Conservation (phyloP, 345 rosid species). For the Lagerstroemia speciosa region DNA sequence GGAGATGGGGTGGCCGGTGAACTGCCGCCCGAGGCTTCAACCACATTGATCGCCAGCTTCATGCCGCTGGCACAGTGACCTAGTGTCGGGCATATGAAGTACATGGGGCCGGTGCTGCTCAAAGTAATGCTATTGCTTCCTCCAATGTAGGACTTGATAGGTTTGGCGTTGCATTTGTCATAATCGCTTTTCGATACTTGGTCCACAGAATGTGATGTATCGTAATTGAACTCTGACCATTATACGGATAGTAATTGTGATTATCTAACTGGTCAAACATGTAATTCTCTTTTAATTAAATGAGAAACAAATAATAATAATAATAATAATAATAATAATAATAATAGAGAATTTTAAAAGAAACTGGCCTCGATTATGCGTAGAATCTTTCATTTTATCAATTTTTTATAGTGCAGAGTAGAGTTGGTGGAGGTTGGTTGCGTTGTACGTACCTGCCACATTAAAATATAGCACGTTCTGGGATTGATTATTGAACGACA, state of each 20-base stretch:
- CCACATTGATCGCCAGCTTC: conserved; percentile 37
- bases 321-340: not conserved
- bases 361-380: too few species aligned
- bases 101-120: conserved; percentile 17
- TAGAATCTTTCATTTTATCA: too few species aligned
- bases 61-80: conserved; percentile 46
- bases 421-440: too few species aligned
- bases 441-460: too few species aligned
- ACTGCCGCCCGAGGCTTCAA: conserved; percentile 18
- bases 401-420: too few species aligned
- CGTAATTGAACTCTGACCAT: conserved; percentile 33
- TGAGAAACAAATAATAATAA: too few species aligned
- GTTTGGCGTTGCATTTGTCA: conserved; percentile 23
- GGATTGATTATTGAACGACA: too few species aligned
- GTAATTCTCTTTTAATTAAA: not conserved
- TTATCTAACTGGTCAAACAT: not conserved
- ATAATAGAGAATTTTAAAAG: too few species aligned
- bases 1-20: conserved; percentile 12
- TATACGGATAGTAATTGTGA: not conserved
- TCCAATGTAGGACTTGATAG: conserved; percentile 9
- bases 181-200: conserved; percentile 26
- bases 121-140: conserved; percentile 28
- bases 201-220: conserved; percentile 21
- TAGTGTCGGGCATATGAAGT: conserved; percentile 35
- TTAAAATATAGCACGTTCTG: too few species aligned